These are phyloP conservation scores for Pittosporum tobira DNA, from an alignment of 129 eudicot genomes.

Conservation along the genomic window DNA sequence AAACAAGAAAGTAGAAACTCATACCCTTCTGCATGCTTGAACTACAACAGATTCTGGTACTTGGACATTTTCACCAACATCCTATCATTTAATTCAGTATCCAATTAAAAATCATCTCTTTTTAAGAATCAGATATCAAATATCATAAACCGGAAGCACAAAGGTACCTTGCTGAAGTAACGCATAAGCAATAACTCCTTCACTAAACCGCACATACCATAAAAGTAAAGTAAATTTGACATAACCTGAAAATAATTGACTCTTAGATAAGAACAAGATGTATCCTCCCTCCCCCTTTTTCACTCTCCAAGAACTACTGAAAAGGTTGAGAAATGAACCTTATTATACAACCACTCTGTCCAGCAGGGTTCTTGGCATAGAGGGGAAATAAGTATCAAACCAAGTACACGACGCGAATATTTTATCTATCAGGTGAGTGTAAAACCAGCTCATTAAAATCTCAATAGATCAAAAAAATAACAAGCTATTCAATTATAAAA, in stretches of 20 bases:
- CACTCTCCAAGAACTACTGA: not conserved
- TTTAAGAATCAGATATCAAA: constrained; percentile 1
- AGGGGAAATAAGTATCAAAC: no score
- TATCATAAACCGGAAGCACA: constrained; percentile 10
- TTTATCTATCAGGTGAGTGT: no score
- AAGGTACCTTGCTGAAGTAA: constrained; percentile 75
- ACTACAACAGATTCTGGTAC: no score
- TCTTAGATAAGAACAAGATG: constrained; percentile 1
- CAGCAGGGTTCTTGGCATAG: constrained; percentile 88
- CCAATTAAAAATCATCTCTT: no score
- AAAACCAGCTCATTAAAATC: no score
- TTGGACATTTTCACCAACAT: no score
- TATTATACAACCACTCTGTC: constrained; percentile 85
- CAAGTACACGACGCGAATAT: no score
- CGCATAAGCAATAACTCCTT: constrained; percentile 70
- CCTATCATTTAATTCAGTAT: no score
- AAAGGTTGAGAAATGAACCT: constrained; percentile 36
- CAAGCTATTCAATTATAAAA: not conserved
- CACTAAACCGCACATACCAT: constrained; percentile 70
- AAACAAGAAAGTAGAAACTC: no score
- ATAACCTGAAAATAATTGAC: constrained; percentile 35
- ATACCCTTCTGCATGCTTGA: no score
- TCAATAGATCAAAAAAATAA: not conserved
- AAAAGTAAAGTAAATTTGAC: no score
- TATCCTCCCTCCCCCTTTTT: no score